Evolutionary conservation across 306 rosid species (phyloP), one percentile per base, ranked within the genome.

Genomic region (Vachellia collinsii): DNA sequence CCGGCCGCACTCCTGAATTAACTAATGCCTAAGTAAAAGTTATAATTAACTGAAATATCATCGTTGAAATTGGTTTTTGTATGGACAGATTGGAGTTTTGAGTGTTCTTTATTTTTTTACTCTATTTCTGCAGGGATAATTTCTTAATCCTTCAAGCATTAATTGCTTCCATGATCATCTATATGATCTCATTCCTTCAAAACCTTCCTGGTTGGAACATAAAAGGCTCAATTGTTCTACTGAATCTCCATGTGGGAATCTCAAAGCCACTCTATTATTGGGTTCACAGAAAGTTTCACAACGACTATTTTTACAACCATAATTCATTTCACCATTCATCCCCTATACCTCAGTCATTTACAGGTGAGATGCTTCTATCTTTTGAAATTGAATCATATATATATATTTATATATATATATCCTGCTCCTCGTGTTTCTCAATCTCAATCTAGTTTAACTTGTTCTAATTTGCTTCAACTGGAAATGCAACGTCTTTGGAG

Each of bases 291-390:
- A 79, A 61, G 75, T 81, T 89, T 71, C 98, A 94, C 70, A 59
- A 72, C 13, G 46, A 80, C 25, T 71, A 81, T 69, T 84, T 92
- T 71, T 92, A 89, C 59, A 81, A 85, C 39, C 81, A 84, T 76
- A 97, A 94, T 84, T 92, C 97, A 69, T 79, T 91, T 72, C 94
- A 94, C 62, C 98, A 94, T 87, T 91, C 98, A 7, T 83, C 96
- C 78, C 86, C 91, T 5, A 91, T 94, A 2, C 97, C 93, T 9
- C 87, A 85, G 16, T 80, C 93, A 7, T 83, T 86, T 19, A 94
- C 98, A 64, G 98, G 98, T 90, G 20, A 72, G n/a, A 56, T 9
- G 68, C 75, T 68, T 39, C 16, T 77, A 77, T 47, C 22, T 53
- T 6, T 19, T 11, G 51, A 47, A 47, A 47, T 70, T 2, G 2